Base-by-base conservation (phyloP, 2,329 filamentous ascomycete genomes). In the Diaporthe aspalathi region DNA sequence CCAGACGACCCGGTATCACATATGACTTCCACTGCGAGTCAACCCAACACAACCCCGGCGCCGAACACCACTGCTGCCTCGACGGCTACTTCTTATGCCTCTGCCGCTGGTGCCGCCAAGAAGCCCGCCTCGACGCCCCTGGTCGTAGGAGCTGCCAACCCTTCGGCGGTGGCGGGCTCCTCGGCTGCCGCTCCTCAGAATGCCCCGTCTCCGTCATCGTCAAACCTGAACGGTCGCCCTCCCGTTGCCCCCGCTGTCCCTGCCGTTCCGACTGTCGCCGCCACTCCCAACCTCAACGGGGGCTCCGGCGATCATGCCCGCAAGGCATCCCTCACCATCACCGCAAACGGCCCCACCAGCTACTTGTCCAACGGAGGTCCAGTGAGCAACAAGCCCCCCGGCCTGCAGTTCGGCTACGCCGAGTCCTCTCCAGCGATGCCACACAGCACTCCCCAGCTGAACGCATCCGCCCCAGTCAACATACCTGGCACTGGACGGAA, bases 271-370 rank as follows among this genome's bases (percentile, higher is more conserved):
- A 85, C 86, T 74, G 89, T 92, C 76, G 88, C 87, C 74, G 88
- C 88, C 82, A 89, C 86, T 78, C 83, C 86, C 79, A 87, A 87
- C 78, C 83, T 89, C 77, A 96, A 97, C 89, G 93, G 93, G 76
- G 84, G 85, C 76, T 82, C 87, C 68, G 86, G 86, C 76, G 91
- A 94, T 77, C 95, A 98, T 85, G 88, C 87, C 79, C 90, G 94
- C 80, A 97, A 97, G 84, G 91, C 91, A 75, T 97, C 95, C 22
- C 92, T 97, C 78, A 97, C 95, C 78, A 97, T 98, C 86, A 94
- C 90, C 81, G 92, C 94, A 76, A 93, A 93, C 79, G 93, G 92
- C 76, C 89, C 93, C 70, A 93, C 88, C 76, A 91, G 91, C 79
- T 93, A 90, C 81, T 89, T 91, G 73, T 88, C 92, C 76, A 97